Conservation (phyloP, 2,329 filamentous ascomycete species). For the Xylaria polymorpha region DNA sequence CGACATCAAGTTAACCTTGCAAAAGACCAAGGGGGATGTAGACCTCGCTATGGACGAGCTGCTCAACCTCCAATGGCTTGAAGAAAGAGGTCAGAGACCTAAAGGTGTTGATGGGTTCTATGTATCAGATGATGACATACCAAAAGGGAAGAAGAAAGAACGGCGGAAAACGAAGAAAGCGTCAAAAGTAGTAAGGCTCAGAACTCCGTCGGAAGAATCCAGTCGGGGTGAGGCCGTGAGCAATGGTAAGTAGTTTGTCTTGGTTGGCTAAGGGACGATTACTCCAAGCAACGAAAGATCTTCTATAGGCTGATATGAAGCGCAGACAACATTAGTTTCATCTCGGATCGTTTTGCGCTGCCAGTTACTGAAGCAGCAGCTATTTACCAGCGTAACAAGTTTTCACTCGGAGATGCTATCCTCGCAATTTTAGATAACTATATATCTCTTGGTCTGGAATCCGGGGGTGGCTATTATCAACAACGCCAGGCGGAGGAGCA, state of each 20-base stretch:
- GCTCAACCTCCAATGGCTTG: conserved; percentile 81
- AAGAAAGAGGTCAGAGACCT: conserved; percentile 69
- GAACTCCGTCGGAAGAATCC: conserved; percentile 28
- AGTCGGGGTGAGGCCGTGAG: conserved; percentile 30
- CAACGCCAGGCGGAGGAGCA: conserved; percentile 51
- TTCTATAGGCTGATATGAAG: conserved; percentile 30
- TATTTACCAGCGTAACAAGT: conserved; percentile 55
- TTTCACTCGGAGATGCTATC: conserved; percentile 56
- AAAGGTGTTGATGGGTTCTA: conserved; percentile 89
- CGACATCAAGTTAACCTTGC: conserved; percentile 74
- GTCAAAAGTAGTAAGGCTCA: conserved; percentile 32
- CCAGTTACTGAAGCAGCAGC: conserved; percentile 55
- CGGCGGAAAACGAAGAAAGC: conserved; percentile 49
- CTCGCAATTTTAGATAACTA: conserved; percentile 58
- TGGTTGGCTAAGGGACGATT: neutral
- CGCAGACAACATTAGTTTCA: conserved; percentile 56
- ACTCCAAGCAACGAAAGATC: neutral
- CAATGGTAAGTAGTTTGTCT: conserved; percentile 39
- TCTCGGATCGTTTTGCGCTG: conserved; percentile 58
- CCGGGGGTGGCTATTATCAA: conserved; percentile 49
- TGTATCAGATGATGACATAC: conserved; percentile 61
- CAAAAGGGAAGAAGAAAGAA: conserved; percentile 54
- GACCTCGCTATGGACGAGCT: conserved; percentile 81
- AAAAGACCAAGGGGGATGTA: conserved; percentile 74
- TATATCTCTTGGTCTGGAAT: conserved; percentile 53